Conservation (phyloP, 495 filamentous ascomycete species). For the Aspergillus incahuasiensis region DNA sequence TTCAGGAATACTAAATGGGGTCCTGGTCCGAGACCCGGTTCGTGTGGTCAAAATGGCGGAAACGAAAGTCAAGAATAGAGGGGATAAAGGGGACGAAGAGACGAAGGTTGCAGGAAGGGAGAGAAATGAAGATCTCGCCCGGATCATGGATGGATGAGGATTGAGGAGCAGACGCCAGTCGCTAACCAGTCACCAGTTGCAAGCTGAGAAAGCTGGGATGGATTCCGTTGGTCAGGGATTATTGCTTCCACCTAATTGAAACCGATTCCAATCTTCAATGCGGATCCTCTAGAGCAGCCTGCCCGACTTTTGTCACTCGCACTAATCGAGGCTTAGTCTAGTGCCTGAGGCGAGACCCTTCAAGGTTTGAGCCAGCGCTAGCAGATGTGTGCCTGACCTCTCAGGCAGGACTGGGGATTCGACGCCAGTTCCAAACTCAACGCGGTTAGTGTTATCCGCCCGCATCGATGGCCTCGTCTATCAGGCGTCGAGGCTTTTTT, state of each 20-base stretch:
- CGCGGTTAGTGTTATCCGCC: background rate
- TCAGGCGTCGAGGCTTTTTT: background rate
- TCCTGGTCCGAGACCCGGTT: background rate
- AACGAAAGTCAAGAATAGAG: background rate
- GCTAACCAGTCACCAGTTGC: background rate
- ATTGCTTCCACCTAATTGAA: conserved; percentile 9
- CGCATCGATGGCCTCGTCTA: background rate
- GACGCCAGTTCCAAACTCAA: background rate
- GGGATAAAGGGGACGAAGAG: conserved; percentile 1
- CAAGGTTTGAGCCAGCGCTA: background rate
- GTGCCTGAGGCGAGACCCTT: conserved; percentile 18
- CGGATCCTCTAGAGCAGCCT: conserved; percentile 12
- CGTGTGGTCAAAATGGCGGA: background rate
- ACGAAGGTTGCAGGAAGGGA: conserved; percentile 1
- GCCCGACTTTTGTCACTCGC: conserved; percentile 14
- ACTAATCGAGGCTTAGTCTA: conserved; percentile 9
- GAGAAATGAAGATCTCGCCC: conserved; percentile 7
- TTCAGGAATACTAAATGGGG: background rate
- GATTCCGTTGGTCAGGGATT: conserved; percentile 19
- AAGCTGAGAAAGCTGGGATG: conserved; percentile 5
- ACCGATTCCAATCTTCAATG: conserved; percentile 9
- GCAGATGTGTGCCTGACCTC: background rate
- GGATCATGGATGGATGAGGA: background rate
- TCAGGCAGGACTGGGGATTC: background rate
- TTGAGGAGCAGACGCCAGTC: background rate